Evolutionary conservation across 139 green algal genomes (phyloP).

Genomic region (Diplosphaera chodatii): DNA sequence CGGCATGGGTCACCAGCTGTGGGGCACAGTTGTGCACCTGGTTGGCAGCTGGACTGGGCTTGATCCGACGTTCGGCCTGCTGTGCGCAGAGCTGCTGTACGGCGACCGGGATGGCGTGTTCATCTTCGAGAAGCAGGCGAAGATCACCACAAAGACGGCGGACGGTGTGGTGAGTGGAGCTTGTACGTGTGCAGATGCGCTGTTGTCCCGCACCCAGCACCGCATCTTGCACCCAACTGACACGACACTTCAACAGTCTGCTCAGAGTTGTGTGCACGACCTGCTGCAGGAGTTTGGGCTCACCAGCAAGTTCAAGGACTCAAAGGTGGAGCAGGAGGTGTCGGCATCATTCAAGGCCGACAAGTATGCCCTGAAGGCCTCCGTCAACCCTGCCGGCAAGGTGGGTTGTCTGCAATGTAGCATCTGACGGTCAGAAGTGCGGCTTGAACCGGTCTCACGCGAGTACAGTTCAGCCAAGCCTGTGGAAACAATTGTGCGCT

Average conservation of each 20-base stretch:
- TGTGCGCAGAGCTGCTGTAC: constrained; percentile 41
- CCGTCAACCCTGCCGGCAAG: constrained; percentile 34
- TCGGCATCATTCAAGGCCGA: constrained; percentile 33
- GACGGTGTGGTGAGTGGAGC: constrained; percentile 54
- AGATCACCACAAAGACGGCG: constrained; percentile 31
- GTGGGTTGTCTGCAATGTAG: too few relatives aligned
- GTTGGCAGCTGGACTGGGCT: background rate
- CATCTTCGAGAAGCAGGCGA: constrained; percentile 36
- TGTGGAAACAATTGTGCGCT: too few relatives aligned
- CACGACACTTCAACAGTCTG: too few relatives aligned
- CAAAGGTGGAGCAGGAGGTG: constrained; percentile 27
- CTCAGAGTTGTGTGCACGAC: too few relatives aligned
- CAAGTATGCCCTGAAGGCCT: constrained; percentile 26
- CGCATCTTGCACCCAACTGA: too few relatives aligned
- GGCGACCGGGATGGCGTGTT: constrained; percentile 34
- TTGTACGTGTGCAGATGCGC: too few relatives aligned
- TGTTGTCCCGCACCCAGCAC: too few relatives aligned
- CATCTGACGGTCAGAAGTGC: too few relatives aligned
- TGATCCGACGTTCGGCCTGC: background rate
- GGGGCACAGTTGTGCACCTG: background rate
- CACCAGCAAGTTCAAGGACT: constrained; percentile 20
- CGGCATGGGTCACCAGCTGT: too few relatives aligned
- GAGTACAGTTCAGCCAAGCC: too few relatives aligned
- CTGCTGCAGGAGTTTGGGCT: constrained; percentile 40
- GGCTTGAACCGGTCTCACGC: too few relatives aligned